Evolutionary conservation across 306 rosid species (phyloP).

Genomic region (Medicago truncatula): MtrunA17r5.0-ANR NC_053045.1:38647001-38647500

Average conservation of each 20-base stretch:
- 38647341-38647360: not conserved
- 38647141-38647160: slow-evolving; percentile 4
- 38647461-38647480: not conserved
- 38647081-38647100: slow-evolving; percentile 10
- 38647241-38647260: slow-evolving; percentile 12
- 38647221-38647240: slow-evolving; percentile 8
- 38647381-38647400: not conserved
- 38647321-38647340: slow-evolving; percentile 10
- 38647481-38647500: not conserved
- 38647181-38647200: not conserved
- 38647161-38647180: not conserved
- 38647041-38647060: not conserved
- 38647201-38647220: slow-evolving; percentile 9
- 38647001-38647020: not conserved
- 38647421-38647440: not conserved
- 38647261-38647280: not conserved
- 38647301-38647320: slow-evolving; percentile 10
- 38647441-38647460: not conserved
- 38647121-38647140: not conserved
- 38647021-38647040: not conserved
- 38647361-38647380: not conserved
- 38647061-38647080: not conserved
- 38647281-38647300: not conserved
- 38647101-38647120: slow-evolving; percentile 26
- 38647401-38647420: not conserved